A percentile compares a stretch with the other conserved stretches of the same genome.
Conservation (phyloP, 2,329 filamentous ascomycete species). For the Fonsecaea multimorphosa region DNA sequence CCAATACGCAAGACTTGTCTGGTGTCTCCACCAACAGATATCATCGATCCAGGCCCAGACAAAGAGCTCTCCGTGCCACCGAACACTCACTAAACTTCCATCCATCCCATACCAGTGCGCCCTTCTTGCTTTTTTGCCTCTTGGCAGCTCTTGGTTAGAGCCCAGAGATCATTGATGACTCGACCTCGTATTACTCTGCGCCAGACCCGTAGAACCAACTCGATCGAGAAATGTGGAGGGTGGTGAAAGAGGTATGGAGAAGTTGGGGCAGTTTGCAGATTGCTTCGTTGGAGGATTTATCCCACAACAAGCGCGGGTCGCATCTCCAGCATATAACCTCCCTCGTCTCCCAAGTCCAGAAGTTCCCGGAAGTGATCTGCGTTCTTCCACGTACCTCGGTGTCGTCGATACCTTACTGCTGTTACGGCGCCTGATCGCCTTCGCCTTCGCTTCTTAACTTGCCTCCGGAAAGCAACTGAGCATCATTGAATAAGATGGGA, state of each 20-base stretch:
- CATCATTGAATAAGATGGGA: slow-evolving; percentile 7
- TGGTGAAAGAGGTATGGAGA: background rate
- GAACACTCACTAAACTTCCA: slow-evolving; percentile 5
- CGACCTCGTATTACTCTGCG: slow-evolving; percentile 11
- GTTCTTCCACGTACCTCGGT: background rate
- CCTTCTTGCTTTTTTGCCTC: slow-evolving; percentile 2
- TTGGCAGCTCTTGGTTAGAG: slow-evolving; percentile 10
- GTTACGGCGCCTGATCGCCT: background rate
- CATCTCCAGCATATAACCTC: background rate
- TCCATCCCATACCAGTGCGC: slow-evolving; percentile 6
- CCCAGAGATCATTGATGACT: background rate
- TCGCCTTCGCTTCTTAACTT: background rate
- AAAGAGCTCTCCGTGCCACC: slow-evolving; percentile 1
- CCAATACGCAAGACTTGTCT: slow-evolving; percentile 1
- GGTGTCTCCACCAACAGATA: background rate
- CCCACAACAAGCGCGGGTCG: background rate
- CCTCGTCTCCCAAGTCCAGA: background rate
- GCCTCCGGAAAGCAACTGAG: background rate
- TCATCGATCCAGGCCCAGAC: background rate
- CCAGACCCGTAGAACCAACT: slow-evolving; percentile 8
- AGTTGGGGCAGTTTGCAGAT: slow-evolving; percentile 12
- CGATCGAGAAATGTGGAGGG: slow-evolving; percentile 20
- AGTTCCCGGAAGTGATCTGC: background rate
- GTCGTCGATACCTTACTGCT: background rate
- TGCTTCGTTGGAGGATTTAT: slow-evolving; percentile 4